A percentile compares a stretch with the other conserved stretches of the same genome.
Evolutionary conservation across 2,329 filamentous ascomycete genomes (phyloP).

Genomic region (Apiospora saccharicola): DNA sequence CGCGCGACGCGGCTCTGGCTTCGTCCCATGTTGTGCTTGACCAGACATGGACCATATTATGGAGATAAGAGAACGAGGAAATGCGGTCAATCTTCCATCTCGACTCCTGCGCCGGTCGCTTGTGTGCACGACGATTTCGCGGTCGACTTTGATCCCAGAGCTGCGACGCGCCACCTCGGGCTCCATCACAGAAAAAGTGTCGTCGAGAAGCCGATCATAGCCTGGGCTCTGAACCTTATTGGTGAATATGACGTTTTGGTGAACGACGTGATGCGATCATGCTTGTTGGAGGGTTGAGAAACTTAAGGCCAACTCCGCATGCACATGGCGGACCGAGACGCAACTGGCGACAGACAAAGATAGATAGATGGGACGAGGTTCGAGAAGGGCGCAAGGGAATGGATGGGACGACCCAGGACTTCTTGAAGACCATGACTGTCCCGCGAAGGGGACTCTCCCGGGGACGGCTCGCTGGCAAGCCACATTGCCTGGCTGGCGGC

Average conservation of each 20-base stretch:
- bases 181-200: slow-evolving; percentile 21
- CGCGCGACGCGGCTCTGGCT: slow-evolving; percentile 21
- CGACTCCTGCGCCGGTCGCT: slow-evolving; percentile 11
- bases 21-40: slow-evolving; percentile 22
- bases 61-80: slow-evolving; percentile 22
- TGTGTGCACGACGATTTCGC: slow-evolving; percentile 21
- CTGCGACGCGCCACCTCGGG: slow-evolving; percentile 18
- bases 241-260: slow-evolving; percentile 10
- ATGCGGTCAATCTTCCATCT: slow-evolving; percentile 1
- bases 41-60: slow-evolving; percentile 25
- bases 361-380: not conserved
- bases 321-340: slow-evolving; percentile 18
- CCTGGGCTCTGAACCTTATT: slow-evolving; percentile 12
- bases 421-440: slow-evolving; percentile 4
- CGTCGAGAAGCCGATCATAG: slow-evolving; percentile 22
- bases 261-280: slow-evolving; percentile 13
- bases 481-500: not conserved
- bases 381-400: not conserved
- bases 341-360: not conserved
- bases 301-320: not conserved
- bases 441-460: not conserved
- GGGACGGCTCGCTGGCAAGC: slow-evolving; percentile 9
- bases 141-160: slow-evolving; percentile 23
- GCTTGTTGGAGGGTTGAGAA: not conserved
- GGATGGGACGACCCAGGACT: not conserved